These are phyloP conservation scores for Suillus discolor DNA, from an alignment of 768 basidiomycete genomes.

Conservation along the genomic window DNA sequence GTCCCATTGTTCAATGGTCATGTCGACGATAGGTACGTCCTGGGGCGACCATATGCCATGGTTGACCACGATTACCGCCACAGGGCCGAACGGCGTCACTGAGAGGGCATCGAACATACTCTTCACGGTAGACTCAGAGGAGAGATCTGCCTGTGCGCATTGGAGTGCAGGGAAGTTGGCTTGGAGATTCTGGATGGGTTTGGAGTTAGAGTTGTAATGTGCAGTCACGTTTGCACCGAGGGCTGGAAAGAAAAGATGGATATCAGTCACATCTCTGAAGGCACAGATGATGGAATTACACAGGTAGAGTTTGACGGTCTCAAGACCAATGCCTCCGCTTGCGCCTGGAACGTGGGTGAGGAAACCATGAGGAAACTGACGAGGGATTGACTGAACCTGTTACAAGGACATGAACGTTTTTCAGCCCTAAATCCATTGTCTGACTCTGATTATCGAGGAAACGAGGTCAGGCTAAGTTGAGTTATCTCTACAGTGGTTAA, in stretches of 20 bases:
- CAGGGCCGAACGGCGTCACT: constrained; percentile 39
- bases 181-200: no score
- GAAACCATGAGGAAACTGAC: no score
- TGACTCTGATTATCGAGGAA: neutral
- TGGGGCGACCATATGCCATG: constrained; percentile 53
- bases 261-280: neutral
- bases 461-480: neutral
- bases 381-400: no score
- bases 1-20: constrained; percentile 67
- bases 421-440: constrained; percentile 58
- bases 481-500: neutral
- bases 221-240: constrained; percentile 43
- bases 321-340: constrained; percentile 68
- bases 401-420: constrained; percentile 22
- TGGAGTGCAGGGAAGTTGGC: no score
- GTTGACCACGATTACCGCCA: constrained; percentile 46
- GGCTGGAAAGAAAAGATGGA: constrained; percentile 39
- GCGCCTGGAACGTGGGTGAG: no score
- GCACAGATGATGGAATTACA: constrained; percentile 37
- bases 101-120: constrained; percentile 47
- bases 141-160: constrained; percentile 49
- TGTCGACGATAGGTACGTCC: constrained; percentile 31
- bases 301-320: constrained; percentile 58
- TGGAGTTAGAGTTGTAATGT: no score
- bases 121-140: constrained; percentile 53